Evolutionary conservation across 164 flowering plant species (phyloP).

Genomic region (Berberis vulgaris): DNA sequence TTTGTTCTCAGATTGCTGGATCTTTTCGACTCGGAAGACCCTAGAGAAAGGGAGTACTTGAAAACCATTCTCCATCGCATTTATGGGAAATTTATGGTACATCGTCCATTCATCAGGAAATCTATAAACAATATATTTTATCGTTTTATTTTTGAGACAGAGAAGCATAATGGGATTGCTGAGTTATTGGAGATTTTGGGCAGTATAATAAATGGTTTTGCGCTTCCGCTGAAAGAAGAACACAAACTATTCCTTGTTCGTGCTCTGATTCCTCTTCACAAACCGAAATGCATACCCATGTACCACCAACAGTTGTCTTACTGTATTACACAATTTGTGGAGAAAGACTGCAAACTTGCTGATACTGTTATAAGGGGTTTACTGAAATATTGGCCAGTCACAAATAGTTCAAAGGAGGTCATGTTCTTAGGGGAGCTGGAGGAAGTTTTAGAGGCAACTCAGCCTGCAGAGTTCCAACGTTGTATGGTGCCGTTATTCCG

Average conservation of each 20-base stretch:
- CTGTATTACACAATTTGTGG: conserved; percentile 77
- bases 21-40: conserved; percentile 82
- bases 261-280: conserved; percentile 75
- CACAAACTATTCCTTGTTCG: conserved; percentile 69
- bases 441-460: conserved; percentile 71
- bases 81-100: conserved; percentile 88
- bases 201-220: conserved; percentile 81
- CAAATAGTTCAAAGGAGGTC: conserved; percentile 75
- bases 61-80: conserved; percentile 82
- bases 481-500: conserved; percentile 72
- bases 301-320: conserved; percentile 82
- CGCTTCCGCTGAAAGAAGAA: conserved; percentile 82
- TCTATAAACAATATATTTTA: conserved; percentile 74
- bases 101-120: conserved; percentile 76
- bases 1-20: conserved; percentile 67
- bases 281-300: conserved; percentile 68
- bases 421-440: conserved; percentile 75
- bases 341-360: conserved; percentile 85
- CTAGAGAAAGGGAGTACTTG: conserved; percentile 80
- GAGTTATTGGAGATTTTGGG: conserved; percentile 78
- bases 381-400: conserved; percentile 71
- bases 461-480: conserved; percentile 57
- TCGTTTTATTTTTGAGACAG: conserved; percentile 65
- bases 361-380: conserved; percentile 72
- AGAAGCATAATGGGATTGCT: conserved; percentile 79